These are phyloP conservation scores for Citrullus colocynthis DNA, from an alignment of 306 rosid genomes.

Conservation along the genomic window DNA sequence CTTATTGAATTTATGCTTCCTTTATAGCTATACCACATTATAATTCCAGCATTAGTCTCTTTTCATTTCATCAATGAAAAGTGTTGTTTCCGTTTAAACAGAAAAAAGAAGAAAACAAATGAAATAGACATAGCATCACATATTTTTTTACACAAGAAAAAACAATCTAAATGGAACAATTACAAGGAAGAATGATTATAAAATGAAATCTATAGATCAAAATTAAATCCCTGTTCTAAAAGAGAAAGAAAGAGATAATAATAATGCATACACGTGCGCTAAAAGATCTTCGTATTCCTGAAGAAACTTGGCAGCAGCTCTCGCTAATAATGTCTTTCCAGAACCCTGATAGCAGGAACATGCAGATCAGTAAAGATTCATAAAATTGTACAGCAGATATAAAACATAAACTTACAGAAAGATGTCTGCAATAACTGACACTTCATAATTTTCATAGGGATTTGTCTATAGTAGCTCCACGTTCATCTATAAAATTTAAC, in stretches of 20 bases:
- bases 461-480: not conserved
- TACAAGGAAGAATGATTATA: not conserved
- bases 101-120: too few species aligned
- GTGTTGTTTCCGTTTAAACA: too few species aligned
- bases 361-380: not conserved
- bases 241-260: slow-evolving; percentile 8
- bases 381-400: not conserved
- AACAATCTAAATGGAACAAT: not conserved
- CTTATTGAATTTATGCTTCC: too few species aligned
- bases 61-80: too few species aligned
- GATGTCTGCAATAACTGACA: not conserved
- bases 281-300: slow-evolving; percentile 49
- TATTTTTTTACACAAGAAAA: not conserved
- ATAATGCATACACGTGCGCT: slow-evolving; percentile 55
- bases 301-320: slow-evolving; percentile 61
- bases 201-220: not conserved
- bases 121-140: not conserved
- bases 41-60: too few species aligned
- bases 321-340: slow-evolving; percentile 74
- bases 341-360: slow-evolving; percentile 55
- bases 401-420: not conserved
- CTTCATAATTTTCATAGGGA: not conserved
- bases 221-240: not conserved
- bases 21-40: too few species aligned
- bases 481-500: not conserved